A percentile compares a stretch with the other conserved stretches of the same genome.
Conservation (phyloP, 768 basidiomycete species). For the Coprinopsis cinerea region DNA sequence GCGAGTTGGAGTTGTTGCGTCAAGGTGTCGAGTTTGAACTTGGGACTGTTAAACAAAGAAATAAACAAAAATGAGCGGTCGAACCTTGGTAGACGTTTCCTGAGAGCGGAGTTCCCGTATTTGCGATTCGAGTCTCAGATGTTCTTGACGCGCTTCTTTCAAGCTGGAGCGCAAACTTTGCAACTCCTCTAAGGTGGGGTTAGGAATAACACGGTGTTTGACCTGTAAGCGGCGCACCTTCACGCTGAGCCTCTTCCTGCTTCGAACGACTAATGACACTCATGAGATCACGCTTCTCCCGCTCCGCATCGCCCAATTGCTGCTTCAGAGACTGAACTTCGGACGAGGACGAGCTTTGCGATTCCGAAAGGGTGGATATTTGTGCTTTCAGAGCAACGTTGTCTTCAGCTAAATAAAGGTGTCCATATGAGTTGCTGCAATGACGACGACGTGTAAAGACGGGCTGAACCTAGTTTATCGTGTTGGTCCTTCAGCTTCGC, state of each 20-base stretch:
- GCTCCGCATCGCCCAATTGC: slow-evolving; percentile 69
- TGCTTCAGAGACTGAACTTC: slow-evolving; percentile 55
- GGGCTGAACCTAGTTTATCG: slow-evolving; percentile 54
- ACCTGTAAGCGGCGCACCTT: slow-evolving; percentile 48
- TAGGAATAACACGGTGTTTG: slow-evolving; percentile 9
- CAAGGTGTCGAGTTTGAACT: slow-evolving; percentile 86
- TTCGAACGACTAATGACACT: slow-evolving; percentile 79
- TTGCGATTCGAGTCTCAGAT: slow-evolving; percentile 60
- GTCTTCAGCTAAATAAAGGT: slow-evolving; percentile 19
- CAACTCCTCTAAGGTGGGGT: slow-evolving; percentile 52
- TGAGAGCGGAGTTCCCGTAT: slow-evolving; percentile 67
- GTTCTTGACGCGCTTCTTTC: slow-evolving; percentile 71
- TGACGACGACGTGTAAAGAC: slow-evolving; percentile 4
- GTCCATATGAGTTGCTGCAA: slow-evolving; percentile 11
- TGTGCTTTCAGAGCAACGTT: slow-evolving; percentile 50
- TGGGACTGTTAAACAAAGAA: neutral
- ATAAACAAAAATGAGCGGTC: slow-evolving; percentile 11
- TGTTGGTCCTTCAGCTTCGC: slow-evolving; percentile 52
- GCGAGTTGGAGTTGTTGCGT: slow-evolving; percentile 77
- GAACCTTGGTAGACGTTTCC: slow-evolving; percentile 72
- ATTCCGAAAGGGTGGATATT: slow-evolving; percentile 48
- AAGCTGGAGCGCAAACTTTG: slow-evolving; percentile 60
- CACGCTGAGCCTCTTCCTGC: slow-evolving; percentile 65
- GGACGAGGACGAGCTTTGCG: slow-evolving; percentile 56
- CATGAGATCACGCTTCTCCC: slow-evolving; percentile 88